Conservation (phyloP, 306 rosid genomes). For the Dryas octopetala region DNA sequence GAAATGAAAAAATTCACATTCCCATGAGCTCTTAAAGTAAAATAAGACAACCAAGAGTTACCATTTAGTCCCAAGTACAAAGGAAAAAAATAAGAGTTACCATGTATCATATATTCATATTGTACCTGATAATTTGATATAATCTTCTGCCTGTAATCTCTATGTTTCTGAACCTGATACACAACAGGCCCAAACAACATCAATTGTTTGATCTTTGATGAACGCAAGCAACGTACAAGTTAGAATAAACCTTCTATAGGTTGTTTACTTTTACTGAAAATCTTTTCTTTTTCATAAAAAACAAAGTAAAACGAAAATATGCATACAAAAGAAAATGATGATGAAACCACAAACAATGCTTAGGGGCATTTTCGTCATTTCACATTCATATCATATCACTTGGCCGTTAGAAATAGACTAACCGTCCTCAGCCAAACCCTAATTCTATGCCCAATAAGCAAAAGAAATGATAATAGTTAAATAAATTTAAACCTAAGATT, state of each 20-base stretch:
- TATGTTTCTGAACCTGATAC: conserved; percentile 71
- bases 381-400: neutral
- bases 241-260: neutral
- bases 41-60: neutral
- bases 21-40: neutral
- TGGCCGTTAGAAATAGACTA: conserved; percentile 18
- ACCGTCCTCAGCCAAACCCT: conserved; percentile 16
- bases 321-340: neutral
- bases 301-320: neutral
- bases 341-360: neutral
- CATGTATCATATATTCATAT: conserved; percentile 15
- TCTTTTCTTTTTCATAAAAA: neutral
- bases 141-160: conserved; percentile 71
- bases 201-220: conserved; percentile 7
- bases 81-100: neutral
- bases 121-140: conserved; percentile 56
- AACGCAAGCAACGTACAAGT: no score
- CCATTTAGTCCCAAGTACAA: neutral
- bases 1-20: neutral
- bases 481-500: neutral
- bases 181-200: neutral
- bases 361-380: conserved; percentile 25
- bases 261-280: neutral
- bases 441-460: conserved; percentile 3
- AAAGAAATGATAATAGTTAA: neutral